Evolutionary conservation across 2,329 filamentous ascomycete genomes (phyloP).

Genomic region (Diaporthe ilicicola): DNA sequence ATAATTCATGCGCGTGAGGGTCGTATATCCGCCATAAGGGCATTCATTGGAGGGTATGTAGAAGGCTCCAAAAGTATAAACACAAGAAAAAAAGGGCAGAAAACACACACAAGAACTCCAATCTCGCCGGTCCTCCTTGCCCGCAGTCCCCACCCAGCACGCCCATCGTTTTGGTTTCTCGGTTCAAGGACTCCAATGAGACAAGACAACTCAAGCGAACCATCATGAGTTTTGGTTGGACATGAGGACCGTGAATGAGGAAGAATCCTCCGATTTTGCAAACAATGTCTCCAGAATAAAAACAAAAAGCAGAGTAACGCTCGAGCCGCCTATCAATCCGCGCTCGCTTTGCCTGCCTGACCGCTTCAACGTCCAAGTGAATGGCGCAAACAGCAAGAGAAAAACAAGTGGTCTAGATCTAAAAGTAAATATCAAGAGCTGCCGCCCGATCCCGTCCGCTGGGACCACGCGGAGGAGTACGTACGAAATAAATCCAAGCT

Average conservation of each 20-base stretch:
- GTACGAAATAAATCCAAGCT: not conserved
- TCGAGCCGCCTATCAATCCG: not conserved
- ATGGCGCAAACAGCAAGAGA: not conserved
- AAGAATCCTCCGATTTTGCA: not conserved
- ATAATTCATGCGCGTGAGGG: not conserved
- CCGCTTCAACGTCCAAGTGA: not conserved
- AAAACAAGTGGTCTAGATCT: constrained; percentile 14
- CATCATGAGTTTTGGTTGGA: not conserved
- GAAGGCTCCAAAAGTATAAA: not conserved
- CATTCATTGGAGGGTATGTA: constrained; percentile 2
- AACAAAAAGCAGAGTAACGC: not conserved
- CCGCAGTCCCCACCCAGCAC: not conserved
- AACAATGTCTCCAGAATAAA: not conserved
- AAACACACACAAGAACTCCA: not conserved
- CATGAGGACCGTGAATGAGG: not conserved
- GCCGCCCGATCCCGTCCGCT: not conserved
- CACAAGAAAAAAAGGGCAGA: not conserved
- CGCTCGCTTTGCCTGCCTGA: not conserved
- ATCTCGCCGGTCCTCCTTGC: not conserved
- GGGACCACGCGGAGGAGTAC: not conserved
- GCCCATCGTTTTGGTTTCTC: not conserved
- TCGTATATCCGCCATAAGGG: constrained; percentile 4
- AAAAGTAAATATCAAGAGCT: constrained; percentile 1
- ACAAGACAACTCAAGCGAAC: not conserved
- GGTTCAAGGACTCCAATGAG: not conserved